Conservation (phyloP, 352 stramenopile species). For the Thalassiosira livingstoniorum region DNA sequence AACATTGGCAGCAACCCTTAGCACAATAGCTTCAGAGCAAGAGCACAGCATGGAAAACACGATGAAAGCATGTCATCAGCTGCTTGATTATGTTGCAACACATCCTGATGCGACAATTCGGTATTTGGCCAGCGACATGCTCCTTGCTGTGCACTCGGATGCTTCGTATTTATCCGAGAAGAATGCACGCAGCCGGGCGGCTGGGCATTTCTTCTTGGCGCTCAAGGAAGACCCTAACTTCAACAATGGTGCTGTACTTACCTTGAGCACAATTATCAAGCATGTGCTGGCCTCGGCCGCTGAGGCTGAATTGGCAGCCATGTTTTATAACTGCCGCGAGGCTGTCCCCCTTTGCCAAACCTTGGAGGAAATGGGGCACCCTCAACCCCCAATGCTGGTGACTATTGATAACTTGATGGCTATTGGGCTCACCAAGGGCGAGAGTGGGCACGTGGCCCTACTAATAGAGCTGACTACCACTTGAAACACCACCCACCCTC, state of each 20-base stretch:
- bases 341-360: not conserved
- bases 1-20: slow-evolving; percentile 3
- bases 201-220: slow-evolving; percentile 23
- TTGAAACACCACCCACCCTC: too few species aligned
- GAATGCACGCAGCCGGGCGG: slow-evolving; percentile 31
- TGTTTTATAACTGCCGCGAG: slow-evolving; percentile 2
- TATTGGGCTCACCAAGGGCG: not conserved
- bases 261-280: slow-evolving; percentile 6
- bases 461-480: too few species aligned
- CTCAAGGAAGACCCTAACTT: not conserved
- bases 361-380: slow-evolving; percentile 3
- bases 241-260: not conserved
- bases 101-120: slow-evolving; percentile 51
- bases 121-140: too few species aligned
- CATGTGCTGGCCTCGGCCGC: not conserved
- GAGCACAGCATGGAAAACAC: slow-evolving; percentile 25
- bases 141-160: slow-evolving; percentile 41
- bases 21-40: slow-evolving; percentile 25
- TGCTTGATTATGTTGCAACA: slow-evolving; percentile 47
- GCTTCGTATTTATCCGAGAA: slow-evolving; percentile 35
- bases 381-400: not conserved
- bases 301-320: slow-evolving; percentile 2
- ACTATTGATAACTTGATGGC: not conserved
- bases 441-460: too few species aligned
- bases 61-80: slow-evolving; percentile 12